Base-by-base conservation (phyloP, 2,329 filamentous ascomycete genomes). In the Pseudofabraea citricarpa region DNA sequence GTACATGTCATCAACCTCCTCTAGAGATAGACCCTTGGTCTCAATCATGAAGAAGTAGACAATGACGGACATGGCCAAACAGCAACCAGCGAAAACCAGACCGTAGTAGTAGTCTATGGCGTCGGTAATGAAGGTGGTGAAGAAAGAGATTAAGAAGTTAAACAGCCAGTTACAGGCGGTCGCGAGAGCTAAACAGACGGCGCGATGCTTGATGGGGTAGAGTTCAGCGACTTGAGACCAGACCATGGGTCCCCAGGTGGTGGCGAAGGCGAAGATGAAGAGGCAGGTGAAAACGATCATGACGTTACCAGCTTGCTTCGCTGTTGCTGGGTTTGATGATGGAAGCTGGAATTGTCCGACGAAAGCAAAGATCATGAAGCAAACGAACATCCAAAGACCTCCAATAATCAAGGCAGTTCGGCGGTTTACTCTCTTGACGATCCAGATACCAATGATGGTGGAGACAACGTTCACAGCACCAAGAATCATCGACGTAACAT, bases 1-100 rank as follows among this genome's bases (percentile, higher is more conserved):
- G 59, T 90, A 90, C 84, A 88, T 88, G 45, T 77, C 81, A 55
- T 91, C 87, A 43, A 91, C 85, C 61, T 90, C 85, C 65, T 91
- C 87, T 2, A 91, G 72, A 0, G 79, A 82, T 5, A 85, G 76
- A 41, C 83, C 85, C 57, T 86, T 81, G 36, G 77, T 81, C 60
- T 90, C 86, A 44, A 85, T 79, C 41, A 90, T 75, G 60, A 89
- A 89, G 65, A 90, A 86, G 68, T 84, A 90, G 24, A 90, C 82
- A n/a, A 89, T 65, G 0, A 79, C 55, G 0, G 79, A 75, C 1
- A 77, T 82, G 0, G 74, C 66, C 26, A 86, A 69, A 52, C 84
- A 83, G 59, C 83, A 88, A 0, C 71, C 81, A 0, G 82, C 85
- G 61, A 90, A 90, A 32, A 90, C 78, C 45, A 88, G 84, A 4